A percentile compares a stretch with the other conserved stretches of the same genome.
Conservation (phyloP, 768 basidiomycete species). For the Boletus subcaerulescens region DNA sequence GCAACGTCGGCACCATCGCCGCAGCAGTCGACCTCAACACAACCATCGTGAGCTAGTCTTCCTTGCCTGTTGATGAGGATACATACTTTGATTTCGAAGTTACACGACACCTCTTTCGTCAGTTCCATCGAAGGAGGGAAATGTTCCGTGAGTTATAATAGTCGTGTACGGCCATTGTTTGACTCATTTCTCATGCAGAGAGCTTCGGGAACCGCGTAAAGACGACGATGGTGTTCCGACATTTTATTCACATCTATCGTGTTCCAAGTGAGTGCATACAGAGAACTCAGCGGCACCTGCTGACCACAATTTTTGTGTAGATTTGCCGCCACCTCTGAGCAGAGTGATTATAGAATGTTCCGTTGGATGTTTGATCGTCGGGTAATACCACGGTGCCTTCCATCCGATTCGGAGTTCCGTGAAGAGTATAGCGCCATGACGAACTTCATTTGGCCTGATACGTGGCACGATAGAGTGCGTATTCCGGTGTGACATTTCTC, state of each 20-base stretch:
- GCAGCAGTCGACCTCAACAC: background rate
- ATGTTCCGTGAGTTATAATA: too few relatives aligned
- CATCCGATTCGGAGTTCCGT: background rate
- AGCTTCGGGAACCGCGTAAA: too few relatives aligned
- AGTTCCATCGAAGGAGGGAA: too few relatives aligned
- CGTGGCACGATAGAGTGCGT: constrained; percentile 4
- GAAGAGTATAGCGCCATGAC: constrained; percentile 5
- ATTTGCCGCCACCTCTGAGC: constrained; percentile 4
- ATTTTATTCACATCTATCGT: background rate
- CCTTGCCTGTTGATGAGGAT: too few relatives aligned
- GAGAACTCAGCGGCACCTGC: background rate
- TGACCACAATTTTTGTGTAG: background rate
- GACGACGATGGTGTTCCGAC: too few relatives aligned
- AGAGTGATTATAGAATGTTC: background rate
- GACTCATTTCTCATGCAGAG: too few relatives aligned
- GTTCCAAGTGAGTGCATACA: background rate
- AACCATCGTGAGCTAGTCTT: constrained; percentile 1
- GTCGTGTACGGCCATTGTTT: too few relatives aligned
- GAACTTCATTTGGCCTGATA: constrained; percentile 9
- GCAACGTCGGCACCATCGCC: background rate
- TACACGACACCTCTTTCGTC: too few relatives aligned
- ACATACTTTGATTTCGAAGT: too few relatives aligned
- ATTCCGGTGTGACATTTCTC: too few relatives aligned
- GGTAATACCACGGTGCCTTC: constrained; percentile 1
- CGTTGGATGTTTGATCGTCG: constrained; percentile 12